Percentiles rank a stretch among this genome's conserved stretches.
Evolutionary conservation across 441 rosid species (phyloP).

Genomic region (Mallotus repandus): DNA sequence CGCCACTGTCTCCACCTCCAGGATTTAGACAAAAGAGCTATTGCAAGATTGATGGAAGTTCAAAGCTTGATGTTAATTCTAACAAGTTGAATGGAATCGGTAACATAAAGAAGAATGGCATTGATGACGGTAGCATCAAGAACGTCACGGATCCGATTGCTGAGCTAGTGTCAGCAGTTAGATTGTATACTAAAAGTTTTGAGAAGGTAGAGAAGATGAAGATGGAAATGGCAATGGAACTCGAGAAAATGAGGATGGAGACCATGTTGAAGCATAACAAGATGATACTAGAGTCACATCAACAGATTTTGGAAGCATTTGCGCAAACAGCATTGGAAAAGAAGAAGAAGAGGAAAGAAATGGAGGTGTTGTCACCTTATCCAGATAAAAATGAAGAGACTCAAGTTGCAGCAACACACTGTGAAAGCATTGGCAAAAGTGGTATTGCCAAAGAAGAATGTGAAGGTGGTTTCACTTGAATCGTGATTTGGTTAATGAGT

Average conservation of each 20-base stretch:
- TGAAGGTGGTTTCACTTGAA: conserved; percentile 7
- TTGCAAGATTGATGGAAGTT: conserved; percentile 27
- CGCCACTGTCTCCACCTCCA: conserved; percentile 9
- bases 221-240: conserved; percentile 76
- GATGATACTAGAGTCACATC: conserved; percentile 72
- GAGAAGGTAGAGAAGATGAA: conserved; percentile 69
- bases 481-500: neutral
- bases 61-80: conserved; percentile 19
- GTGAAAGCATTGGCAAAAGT: conserved; percentile 17
- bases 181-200: conserved; percentile 52
- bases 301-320: conserved; percentile 52
- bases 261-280: conserved; percentile 65
- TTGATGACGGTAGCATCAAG: conserved; percentile 23
- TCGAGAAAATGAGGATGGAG: conserved; percentile 70
- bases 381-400: conserved; percentile 20
- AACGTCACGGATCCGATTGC: conserved; percentile 44
- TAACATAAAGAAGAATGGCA: conserved; percentile 27
- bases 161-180: conserved; percentile 60
- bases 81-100: conserved; percentile 27
- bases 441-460: conserved; percentile 11
- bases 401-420: conserved; percentile 14
- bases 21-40: conserved; percentile 19
- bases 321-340: conserved; percentile 44
- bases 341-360: conserved; percentile 33
- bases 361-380: conserved; percentile 25